Evolutionary conservation across 108 stramenopile species (phyloP).

Genomic region (Cylindrotheca closterium): DNA sequence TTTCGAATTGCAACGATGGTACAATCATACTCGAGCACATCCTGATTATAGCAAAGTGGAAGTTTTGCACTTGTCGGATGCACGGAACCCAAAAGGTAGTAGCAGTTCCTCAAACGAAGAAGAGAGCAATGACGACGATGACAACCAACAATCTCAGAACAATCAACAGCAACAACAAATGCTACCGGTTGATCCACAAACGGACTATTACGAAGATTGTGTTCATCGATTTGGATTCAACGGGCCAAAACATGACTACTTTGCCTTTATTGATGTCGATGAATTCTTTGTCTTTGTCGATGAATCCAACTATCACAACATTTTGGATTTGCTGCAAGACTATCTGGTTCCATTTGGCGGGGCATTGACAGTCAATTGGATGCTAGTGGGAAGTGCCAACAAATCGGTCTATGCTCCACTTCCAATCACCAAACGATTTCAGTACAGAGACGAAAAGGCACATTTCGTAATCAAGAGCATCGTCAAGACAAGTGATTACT

Average conservation of each 20-base stretch:
- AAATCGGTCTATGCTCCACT: slow-evolving; percentile 38
- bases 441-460: slow-evolving; percentile 18
- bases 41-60: slow-evolving; percentile 3
- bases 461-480: slow-evolving; percentile 6
- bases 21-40: slow-evolving; percentile 13
- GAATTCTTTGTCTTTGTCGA: slow-evolving; percentile 15
- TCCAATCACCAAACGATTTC: slow-evolving; percentile 56
- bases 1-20: slow-evolving; percentile 6
- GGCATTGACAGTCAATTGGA: slow-evolving; percentile 47
- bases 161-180: neutral
- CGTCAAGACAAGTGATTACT: slow-evolving; percentile 6
- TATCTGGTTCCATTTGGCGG: slow-evolving; percentile 33
- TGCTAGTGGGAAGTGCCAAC: slow-evolving; percentile 37
- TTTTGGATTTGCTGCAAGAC: slow-evolving; percentile 36
- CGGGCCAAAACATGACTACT: slow-evolving; percentile 1
- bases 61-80: too few species aligned
- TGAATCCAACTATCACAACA: neutral
- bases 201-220: neutral
- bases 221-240: slow-evolving; percentile 1
- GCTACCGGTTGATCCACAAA: neutral
- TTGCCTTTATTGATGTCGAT: slow-evolving; percentile 21
- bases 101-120: too few species aligned
- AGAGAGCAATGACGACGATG: too few species aligned
- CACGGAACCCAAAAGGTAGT: too few species aligned
- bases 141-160: too few species aligned